These are phyloP conservation scores for Trifolium repens DNA, from an alignment of 306 rosid species.

Conservation along the genomic window DNA sequence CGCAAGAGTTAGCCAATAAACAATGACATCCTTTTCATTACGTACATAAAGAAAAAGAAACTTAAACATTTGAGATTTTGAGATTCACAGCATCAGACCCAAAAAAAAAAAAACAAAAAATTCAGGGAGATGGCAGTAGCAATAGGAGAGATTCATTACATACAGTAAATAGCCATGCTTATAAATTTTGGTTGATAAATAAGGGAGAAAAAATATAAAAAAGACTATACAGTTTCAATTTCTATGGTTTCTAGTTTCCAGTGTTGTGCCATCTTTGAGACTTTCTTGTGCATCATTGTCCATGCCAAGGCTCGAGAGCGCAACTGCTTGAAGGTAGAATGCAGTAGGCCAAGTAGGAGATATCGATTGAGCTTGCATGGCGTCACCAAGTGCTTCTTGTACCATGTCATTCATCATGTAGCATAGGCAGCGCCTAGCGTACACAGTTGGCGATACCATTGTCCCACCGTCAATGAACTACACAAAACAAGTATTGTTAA, in stretches of 20 bases:
- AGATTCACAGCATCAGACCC: constrained; percentile 41
- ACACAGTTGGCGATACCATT: constrained; percentile 89
- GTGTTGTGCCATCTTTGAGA: constrained; percentile 80
- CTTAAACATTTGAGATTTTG: constrained; percentile 19
- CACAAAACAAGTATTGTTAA: constrained; percentile 35
- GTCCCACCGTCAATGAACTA: constrained; percentile 95
- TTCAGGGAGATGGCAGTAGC: constrained; percentile 11
- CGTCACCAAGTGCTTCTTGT: constrained; percentile 98
- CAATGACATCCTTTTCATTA: background rate
- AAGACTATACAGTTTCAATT: constrained; percentile 69
- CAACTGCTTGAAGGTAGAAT: constrained; percentile 93
- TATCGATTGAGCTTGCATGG: constrained; percentile 92
- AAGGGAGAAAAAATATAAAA: constrained; percentile 35
- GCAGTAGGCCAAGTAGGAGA: constrained; percentile 88
- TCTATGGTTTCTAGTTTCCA: constrained; percentile 72
- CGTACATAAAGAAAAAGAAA: constrained; percentile 15
- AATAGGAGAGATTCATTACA: constrained; percentile 52
- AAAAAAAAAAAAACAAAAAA: constrained; percentile 13
- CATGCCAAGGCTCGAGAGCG: constrained; percentile 95
- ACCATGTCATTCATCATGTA: constrained; percentile 89
- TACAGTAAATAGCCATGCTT: constrained; percentile 36
- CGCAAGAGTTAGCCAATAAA: background rate
- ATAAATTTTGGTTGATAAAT: constrained; percentile 37
- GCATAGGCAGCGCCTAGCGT: constrained; percentile 91
- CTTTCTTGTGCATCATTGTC: constrained; percentile 94